Conservation (phyloP, 2,329 filamentous ascomycete species). For the Acephala macrosclerotiorum region DNA sequence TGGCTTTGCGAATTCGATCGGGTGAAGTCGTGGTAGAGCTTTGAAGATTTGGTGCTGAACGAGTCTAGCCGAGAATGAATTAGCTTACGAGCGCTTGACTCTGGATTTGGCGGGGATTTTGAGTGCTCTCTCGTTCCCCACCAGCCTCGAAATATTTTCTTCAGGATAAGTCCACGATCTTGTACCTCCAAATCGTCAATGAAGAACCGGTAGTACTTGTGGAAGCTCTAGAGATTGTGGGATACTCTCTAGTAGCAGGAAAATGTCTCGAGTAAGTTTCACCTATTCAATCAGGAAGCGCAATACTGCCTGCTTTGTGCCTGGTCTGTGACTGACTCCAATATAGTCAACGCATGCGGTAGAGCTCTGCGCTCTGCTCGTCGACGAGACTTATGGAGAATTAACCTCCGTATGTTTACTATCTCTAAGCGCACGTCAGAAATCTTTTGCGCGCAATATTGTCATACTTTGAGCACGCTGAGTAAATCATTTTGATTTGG, state of each 20-base stretch:
- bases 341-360: constrained; percentile 73
- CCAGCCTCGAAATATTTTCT: constrained; percentile 23
- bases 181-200: constrained; percentile 37
- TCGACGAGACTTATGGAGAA: constrained; percentile 90
- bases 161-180: constrained; percentile 15
- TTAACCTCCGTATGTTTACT: constrained; percentile 79
- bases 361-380: constrained; percentile 89
- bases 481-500: constrained; percentile 28
- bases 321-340: constrained; percentile 28
- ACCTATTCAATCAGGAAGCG: constrained; percentile 26
- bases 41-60: neutral
- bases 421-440: constrained; percentile 2
- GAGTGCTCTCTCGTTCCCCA: constrained; percentile 28
- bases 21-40: constrained; percentile 29
- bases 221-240: constrained; percentile 80
- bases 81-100: neutral
- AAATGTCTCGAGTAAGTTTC: constrained; percentile 63
- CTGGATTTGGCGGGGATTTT: constrained; percentile 14
- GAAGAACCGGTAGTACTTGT: constrained; percentile 69
- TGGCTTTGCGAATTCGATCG: constrained; percentile 17
- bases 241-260: constrained; percentile 76
- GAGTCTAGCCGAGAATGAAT: neutral
- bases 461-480: constrained; percentile 27
- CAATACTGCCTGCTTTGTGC: constrained; percentile 35
- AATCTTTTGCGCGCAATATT: neutral